Percentiles rank a stretch among this genome's conserved stretches.
These are phyloP conservation scores for Ophiostoma angusticollis DNA, from an alignment of 2,329 filamentous ascomycete genomes.

Conservation along the genomic window DNA sequence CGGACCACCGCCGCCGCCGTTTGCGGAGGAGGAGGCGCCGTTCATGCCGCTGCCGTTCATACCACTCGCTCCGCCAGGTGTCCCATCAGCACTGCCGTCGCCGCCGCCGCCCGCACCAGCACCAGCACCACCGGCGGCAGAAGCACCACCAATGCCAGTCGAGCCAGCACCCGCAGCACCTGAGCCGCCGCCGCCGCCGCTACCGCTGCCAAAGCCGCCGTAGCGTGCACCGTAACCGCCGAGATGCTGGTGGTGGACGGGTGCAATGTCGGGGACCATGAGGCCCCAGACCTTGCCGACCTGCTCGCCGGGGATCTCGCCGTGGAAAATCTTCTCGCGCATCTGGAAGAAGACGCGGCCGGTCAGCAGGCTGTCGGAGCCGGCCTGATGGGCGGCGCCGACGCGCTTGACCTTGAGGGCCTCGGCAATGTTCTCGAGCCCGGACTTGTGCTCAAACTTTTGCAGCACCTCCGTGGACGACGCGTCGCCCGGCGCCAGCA, in stretches of 20 bases:
- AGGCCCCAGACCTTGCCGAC: conserved; percentile 88
- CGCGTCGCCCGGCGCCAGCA: conserved; percentile 49
- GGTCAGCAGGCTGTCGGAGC: conserved; percentile 85
- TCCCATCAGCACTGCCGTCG: not conserved
- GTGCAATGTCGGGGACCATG: conserved; percentile 53
- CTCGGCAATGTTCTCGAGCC: conserved; percentile 86
- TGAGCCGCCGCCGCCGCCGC: conserved; percentile 3
- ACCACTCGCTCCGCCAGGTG: conserved; percentile 2
- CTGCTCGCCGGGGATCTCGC: conserved; percentile 68
- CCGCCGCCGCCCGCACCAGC: not conserved
- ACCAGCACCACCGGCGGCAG: not conserved
- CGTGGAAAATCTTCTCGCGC: conserved; percentile 75
- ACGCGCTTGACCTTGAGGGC: conserved; percentile 82
- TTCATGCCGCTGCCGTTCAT: conserved; percentile 27
- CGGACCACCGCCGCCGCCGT: conserved; percentile 27
- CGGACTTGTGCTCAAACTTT: conserved; percentile 80
- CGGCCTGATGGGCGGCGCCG: conserved; percentile 81
- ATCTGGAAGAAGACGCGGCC: conserved; percentile 93
- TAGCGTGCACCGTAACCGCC: no score
- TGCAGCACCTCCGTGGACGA: conserved; percentile 61
- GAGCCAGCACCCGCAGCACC: no score
- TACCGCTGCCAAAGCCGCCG: conserved; percentile 15
- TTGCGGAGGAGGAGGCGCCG: conserved; percentile 21
- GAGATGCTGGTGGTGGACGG: conserved; percentile 20
- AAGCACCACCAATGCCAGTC: not conserved